Percentiles rank a stretch among this genome's conserved stretches.
phyloP scores from a whole-genome alignment of 192 early-diverging fungal genomes.

The Backusella circina region DNA sequence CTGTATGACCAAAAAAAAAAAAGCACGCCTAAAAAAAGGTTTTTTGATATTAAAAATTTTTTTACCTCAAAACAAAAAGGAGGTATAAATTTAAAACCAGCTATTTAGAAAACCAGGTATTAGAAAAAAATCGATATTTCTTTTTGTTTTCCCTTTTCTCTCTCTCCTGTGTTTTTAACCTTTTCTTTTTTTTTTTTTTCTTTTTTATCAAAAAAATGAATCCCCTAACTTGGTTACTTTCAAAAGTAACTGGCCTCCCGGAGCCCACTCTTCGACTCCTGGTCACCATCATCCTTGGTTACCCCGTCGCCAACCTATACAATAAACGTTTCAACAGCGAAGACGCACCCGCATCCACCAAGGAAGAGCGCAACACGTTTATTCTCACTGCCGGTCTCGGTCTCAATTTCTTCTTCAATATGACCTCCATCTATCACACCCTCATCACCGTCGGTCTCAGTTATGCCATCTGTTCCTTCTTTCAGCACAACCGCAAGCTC shows the following conservation, averaged over 20 bases:
- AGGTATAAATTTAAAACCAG: not conserved
- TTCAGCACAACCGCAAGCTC: constrained; percentile 28
- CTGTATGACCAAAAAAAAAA: not conserved
- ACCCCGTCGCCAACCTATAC: constrained; percentile 46
- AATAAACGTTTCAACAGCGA: constrained; percentile 29
- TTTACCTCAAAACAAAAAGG: not conserved
- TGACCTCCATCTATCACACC: constrained; percentile 45
- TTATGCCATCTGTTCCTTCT: constrained; percentile 38
- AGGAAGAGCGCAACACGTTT: constrained; percentile 44
- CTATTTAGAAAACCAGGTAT: not conserved
- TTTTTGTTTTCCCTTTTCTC: not conserved
- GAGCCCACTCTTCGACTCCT: constrained; percentile 49
- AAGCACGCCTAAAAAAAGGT: not conserved
- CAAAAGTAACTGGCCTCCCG: constrained; percentile 39
- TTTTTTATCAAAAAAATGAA: not conserved
- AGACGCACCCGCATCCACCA: constrained; percentile 22
- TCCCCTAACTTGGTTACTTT: constrained; percentile 6
- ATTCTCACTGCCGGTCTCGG: constrained; percentile 41
- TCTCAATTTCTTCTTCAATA: constrained; percentile 48
- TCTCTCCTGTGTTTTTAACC: not conserved
- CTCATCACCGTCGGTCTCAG: constrained; percentile 41
- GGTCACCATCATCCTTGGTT: constrained; percentile 41
- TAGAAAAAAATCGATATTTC: not conserved
- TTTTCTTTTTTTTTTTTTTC: not conserved
- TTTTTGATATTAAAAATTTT: not conserved